Evolutionary conservation across 768 basidiomycete species (phyloP), one percentile per base, ranked within the genome.

Genomic region (Phylloporus arenicola): DNA sequence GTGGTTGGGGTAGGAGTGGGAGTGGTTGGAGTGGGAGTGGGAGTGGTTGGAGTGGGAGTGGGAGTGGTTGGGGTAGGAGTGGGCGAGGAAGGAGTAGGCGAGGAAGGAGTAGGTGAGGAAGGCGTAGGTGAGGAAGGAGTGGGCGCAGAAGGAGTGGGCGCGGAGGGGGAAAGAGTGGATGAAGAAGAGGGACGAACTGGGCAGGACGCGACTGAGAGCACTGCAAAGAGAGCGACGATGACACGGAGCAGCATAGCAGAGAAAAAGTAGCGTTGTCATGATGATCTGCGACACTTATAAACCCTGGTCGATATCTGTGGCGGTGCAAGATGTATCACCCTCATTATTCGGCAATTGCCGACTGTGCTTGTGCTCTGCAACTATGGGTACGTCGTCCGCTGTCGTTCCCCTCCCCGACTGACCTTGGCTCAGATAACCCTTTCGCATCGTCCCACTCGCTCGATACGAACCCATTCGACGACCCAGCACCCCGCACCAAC

Each of bases 401-500:
- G 29, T 30, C 25, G 29, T 30, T 12, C 2, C 10, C 9, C 29
- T 30, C 2, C 29, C 11, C 29, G 1, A 7, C 29, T 30, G 29
- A 30, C 29, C 29, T 7, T 30, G 6, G 1, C 9, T 6, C 10
- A 30, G 29, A 30, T 64, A 91, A 92, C 57, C 90, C 90, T 0
- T 92, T 92, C 69, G 83, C 88, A 9, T 91, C 89, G 10, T 81
- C 85, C 14, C 81, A 88, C 61, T 88, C 88, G 3, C 83, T 92
- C 44, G 91, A 92, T 64, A 75, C 81, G 48, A 94, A 94, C 68
- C 91, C 91, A 2, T 94, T 94, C 64, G 90, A 91, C 59, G 92
- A 94, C 78, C 88, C 88, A 29, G 61, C 73, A n/a, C 68, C 67
- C 68, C 57, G 46, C 71, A 77, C 3, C 29, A 30, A 30, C 50